Evolutionary conservation across 2,329 filamentous ascomycete genomes (phyloP).

Genomic region (Colletotrichum destructivum): DNA sequence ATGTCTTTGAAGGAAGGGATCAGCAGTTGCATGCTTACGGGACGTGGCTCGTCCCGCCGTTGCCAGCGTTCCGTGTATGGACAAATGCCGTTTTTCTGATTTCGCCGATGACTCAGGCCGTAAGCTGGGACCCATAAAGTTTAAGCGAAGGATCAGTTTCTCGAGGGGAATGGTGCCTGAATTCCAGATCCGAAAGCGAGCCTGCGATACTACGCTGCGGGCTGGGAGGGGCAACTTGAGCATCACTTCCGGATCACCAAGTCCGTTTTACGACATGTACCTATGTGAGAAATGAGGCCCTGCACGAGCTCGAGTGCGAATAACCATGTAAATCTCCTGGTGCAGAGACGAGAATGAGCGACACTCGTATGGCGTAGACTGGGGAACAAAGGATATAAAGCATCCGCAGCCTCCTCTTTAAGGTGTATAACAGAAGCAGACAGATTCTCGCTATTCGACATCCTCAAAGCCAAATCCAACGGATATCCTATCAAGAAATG

Average conservation of each 20-base stretch:
- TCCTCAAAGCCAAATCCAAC: not conserved
- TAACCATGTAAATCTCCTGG: not conserved
- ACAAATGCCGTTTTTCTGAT: not conserved
- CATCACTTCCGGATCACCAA: not conserved
- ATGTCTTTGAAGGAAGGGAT: slow-evolving; percentile 1
- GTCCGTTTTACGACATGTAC: not conserved
- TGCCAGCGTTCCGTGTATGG: slow-evolving; percentile 5
- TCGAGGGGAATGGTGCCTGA: not conserved
- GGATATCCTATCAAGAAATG: not conserved
- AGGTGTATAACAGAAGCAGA: too few species aligned
- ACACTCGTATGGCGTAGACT: too few species aligned
- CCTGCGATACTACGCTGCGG: slow-evolving; percentile 1
- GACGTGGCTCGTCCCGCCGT: slow-evolving; percentile 12
- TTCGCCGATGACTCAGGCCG: too few species aligned
- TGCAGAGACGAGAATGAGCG: not conserved
- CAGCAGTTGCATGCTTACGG: not conserved
- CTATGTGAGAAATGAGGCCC: not conserved
- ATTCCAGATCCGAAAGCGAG: not conserved
- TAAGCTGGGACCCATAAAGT: too few species aligned
- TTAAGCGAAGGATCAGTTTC: too few species aligned
- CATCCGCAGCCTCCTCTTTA: not conserved
- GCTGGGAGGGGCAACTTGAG: not conserved
- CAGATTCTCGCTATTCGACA: too few species aligned
- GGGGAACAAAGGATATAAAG: too few species aligned
- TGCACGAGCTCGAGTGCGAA: not conserved